Evolutionary conservation across 768 basidiomycete species (phyloP).

Genomic region (Suillus bovinus): DNA sequence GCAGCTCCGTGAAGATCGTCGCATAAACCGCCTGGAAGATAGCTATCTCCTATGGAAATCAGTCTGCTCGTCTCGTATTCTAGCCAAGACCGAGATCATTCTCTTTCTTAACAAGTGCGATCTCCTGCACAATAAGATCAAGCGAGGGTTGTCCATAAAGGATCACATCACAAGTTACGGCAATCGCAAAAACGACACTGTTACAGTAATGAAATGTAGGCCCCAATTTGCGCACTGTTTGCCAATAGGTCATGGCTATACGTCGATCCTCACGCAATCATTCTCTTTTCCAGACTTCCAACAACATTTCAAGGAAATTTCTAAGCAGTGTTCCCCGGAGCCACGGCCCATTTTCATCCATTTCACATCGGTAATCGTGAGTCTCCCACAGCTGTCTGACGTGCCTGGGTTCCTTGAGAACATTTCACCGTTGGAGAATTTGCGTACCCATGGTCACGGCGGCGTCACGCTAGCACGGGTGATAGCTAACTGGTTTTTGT

Average conservation of each 20-base stretch:
- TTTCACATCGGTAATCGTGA: constrained; percentile 76
- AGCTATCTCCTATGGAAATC: constrained; percentile 75
- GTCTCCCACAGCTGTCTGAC: constrained; percentile 28
- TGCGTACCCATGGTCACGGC: background rate
- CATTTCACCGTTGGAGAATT: background rate
- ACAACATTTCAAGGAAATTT: constrained; percentile 77
- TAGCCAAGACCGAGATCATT: constrained; percentile 53
- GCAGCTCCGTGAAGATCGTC: constrained; percentile 65
- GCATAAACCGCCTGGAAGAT: constrained; percentile 75
- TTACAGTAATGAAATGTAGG: constrained; percentile 72
- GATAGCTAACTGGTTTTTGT: constrained; percentile 16
- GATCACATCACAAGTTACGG: constrained; percentile 76
- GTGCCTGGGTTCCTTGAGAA: constrained; percentile 12
- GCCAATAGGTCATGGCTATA: constrained; percentile 6
- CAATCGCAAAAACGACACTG: constrained; percentile 67
- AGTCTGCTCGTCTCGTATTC: constrained; percentile 67
- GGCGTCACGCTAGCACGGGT: background rate
- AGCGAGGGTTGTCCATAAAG: constrained; percentile 61
- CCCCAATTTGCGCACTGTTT: constrained; percentile 13
- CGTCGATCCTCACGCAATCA: constrained; percentile 13
- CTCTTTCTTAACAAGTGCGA: constrained; percentile 72
- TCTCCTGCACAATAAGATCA: constrained; percentile 70
- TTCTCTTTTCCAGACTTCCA: constrained; percentile 59
- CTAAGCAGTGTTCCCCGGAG: constrained; percentile 59
- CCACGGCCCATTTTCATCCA: constrained; percentile 70